Percentiles rank a stretch among this genome's conserved stretches.
Evolutionary conservation across 225 moss, liverwort and hornwort genomes (phyloP).

Genomic region (Polytrichum commune): DNA sequence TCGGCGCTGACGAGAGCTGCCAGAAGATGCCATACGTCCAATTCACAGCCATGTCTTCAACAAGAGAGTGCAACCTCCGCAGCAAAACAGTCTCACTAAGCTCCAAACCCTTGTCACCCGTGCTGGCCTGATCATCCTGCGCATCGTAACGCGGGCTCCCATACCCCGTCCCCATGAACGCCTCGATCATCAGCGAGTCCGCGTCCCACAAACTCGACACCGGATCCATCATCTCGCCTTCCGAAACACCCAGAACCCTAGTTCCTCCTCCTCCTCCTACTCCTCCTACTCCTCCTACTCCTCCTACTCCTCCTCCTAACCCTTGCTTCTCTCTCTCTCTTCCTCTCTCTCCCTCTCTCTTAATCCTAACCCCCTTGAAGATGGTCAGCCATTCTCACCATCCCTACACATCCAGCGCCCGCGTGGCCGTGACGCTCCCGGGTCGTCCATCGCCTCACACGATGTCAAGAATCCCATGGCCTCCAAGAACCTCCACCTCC

Average conservation of each 20-base stretch:
- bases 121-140: slow-evolving; percentile 36
- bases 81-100: slow-evolving; percentile 42
- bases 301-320: neutral
- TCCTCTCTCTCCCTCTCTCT: neutral
- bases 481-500: no score
- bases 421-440: neutral
- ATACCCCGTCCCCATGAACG: slow-evolving; percentile 60
- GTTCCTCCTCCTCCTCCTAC: no score
- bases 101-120: slow-evolving; percentile 30
- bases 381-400: neutral
- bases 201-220: slow-evolving; percentile 57
- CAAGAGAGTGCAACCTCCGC: slow-evolving; percentile 37
- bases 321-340: neutral
- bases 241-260: neutral
- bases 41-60: slow-evolving; percentile 39
- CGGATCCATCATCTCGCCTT: slow-evolving; percentile 46
- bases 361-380: neutral
- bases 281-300: neutral
- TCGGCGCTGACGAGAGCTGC: slow-evolving; percentile 39
- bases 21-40: slow-evolving; percentile 61
- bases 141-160: slow-evolving; percentile 30
- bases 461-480: no score
- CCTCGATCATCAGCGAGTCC: slow-evolving; percentile 65
- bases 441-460: neutral
- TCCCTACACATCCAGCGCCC: neutral